Base-by-base conservation (phyloP, 176 grass and related monocot genomes). In the Chrysopogon serrulatus region DNA sequence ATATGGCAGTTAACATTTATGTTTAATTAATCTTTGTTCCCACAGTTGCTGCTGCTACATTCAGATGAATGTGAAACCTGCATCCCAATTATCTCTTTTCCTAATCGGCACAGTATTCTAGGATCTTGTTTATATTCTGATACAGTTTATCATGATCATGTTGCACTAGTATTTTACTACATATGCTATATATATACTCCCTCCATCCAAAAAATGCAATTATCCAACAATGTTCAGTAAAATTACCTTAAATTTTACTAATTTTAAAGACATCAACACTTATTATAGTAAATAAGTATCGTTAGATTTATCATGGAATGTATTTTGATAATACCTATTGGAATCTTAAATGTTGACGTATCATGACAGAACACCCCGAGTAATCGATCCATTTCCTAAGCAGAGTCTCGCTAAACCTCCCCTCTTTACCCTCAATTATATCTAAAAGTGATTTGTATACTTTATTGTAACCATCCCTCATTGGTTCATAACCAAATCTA, bases 21-120 rank as follows among this genome's bases (percentile, higher is more conserved):
- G 85, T 73, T 87, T 74, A 84, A n/a, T n/a, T n/a, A n/a, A 87
- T 82, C 88, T 75, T 85, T 59, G 36, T 76, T 69, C 34, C 80
- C 77, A 85, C 73, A 45, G 66, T 68, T 87, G 49, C 84, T n/a
- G 47, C 23, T 45, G 62, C 78, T 83, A 33, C 72, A 70, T 87
- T 87, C 84, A 85, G 91, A 87, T 90, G 88, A 93, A 84, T 56
- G 84, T 86, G 76, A 73, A 74, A 23, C 51, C 65, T 87, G 80
- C 81, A 77, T 82, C 69, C 74, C 48, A 27, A 5, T 65, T 60
- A 23, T 62, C 37, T 43, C 59, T 53, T 68, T 8, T 11, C 40
- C 47, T 82, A 78, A 79, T 57, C 62, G 62, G 80, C 51, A 79
- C 53, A 74, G 44, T 86, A 61, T 83, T 28, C 79, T 80, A 85